Evolutionary conservation across 2,329 filamentous ascomycete genomes (phyloP).

Genomic region (Sporothrix luriei): DNA sequence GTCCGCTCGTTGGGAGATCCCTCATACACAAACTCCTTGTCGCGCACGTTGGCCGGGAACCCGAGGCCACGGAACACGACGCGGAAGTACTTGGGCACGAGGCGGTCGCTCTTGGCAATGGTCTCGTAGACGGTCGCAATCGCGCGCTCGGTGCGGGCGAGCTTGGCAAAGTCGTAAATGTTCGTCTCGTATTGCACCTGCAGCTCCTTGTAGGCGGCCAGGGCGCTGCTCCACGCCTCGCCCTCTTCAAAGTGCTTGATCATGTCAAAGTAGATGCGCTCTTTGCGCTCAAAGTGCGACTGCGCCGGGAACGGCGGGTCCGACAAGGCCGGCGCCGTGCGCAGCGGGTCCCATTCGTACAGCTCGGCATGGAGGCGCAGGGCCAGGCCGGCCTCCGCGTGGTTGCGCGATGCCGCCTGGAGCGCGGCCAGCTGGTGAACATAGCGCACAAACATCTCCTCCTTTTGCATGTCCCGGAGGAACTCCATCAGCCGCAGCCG

Average conservation of each 20-base stretch:
- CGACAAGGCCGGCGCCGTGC: constrained; percentile 63
- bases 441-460: constrained; percentile 94
- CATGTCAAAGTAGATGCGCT: constrained; percentile 89
- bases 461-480: constrained; percentile 92
- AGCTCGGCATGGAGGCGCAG: constrained; percentile 88
- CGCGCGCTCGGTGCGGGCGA: constrained; percentile 83
- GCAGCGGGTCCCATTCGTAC: constrained; percentile 84
- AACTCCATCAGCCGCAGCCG: constrained; percentile 93
- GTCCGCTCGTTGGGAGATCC: constrained; percentile 75
- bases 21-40: constrained; percentile 93
- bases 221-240: constrained; percentile 87
- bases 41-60: constrained; percentile 76
- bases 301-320: constrained; percentile 82
- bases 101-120: constrained; percentile 77
- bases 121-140: constrained; percentile 92
- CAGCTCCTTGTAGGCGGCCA: constrained; percentile 87
- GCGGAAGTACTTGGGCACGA: constrained; percentile 84
- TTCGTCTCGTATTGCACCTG: constrained; percentile 89
- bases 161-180: constrained; percentile 86
- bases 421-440: constrained; percentile 85
- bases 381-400: constrained; percentile 85
- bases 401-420: constrained; percentile 74
- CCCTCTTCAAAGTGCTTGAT: constrained; percentile 94
- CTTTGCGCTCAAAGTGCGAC: constrained; percentile 88
- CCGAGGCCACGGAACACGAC: constrained; percentile 88